Conservation (phyloP, 768 basidiomycete species). For the Lactifluus echinatus region DNA sequence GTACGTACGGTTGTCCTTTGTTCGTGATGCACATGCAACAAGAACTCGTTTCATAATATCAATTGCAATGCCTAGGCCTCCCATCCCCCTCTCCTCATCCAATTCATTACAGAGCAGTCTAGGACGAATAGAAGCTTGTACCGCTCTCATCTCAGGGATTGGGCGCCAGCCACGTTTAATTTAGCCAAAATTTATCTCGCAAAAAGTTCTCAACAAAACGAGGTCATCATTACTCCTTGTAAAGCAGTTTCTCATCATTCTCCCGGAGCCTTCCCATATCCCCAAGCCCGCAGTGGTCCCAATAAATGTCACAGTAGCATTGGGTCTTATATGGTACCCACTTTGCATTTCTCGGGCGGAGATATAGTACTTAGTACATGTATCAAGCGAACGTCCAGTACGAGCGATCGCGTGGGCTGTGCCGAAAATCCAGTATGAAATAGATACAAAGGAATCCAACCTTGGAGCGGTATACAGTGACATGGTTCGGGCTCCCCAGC, state of each 20-base stretch:
- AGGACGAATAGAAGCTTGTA: background rate
- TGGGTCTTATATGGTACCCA: background rate
- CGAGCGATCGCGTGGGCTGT: background rate
- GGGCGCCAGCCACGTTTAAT: background rate
- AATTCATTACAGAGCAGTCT: background rate
- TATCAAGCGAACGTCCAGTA: background rate
- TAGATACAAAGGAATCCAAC: conserved; percentile 4
- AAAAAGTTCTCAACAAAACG: background rate
- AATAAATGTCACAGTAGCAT: background rate
- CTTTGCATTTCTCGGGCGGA: background rate
- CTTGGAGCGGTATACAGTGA: background rate
- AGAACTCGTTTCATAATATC: background rate
- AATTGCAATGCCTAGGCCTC: background rate
- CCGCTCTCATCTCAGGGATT: background rate
- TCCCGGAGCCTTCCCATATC: background rate
- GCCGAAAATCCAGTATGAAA: conserved; percentile 2
- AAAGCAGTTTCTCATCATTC: background rate
- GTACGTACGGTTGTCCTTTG: background rate
- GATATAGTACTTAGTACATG: background rate
- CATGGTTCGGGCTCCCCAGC: background rate
- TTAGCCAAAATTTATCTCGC: background rate
- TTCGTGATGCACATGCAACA: background rate
- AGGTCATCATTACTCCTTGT: background rate
- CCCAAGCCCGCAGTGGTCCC: background rate
- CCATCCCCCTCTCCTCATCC: background rate